phyloP scores from a whole-genome alignment of 2,329 filamentous ascomycete genomes.

The Monilinia polystroma region DNA sequence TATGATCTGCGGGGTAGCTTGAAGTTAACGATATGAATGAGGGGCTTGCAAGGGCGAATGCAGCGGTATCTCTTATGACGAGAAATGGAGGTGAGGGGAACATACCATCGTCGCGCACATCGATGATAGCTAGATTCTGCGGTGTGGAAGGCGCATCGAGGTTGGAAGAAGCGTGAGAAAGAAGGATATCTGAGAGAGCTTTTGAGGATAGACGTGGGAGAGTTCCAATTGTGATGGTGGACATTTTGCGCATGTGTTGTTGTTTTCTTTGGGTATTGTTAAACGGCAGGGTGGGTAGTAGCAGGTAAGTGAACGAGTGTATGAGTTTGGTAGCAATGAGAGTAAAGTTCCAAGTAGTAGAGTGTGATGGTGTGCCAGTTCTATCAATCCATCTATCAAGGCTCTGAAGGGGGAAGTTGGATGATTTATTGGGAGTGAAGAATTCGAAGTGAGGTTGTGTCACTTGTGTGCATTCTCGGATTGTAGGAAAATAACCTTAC shows the following conservation, averaged over 20 bases:
- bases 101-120: constrained; percentile 81
- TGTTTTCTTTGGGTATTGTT: not conserved
- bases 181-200: constrained; percentile 37
- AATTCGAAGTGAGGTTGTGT: too few species aligned
- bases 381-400: too few species aligned
- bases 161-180: constrained; percentile 33
- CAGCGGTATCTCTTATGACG: not conserved
- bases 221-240: constrained; percentile 31
- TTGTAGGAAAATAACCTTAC: too few species aligned
- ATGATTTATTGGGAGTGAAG: too few species aligned
- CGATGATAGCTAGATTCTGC: constrained; percentile 66
- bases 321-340: too few species aligned
- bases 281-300: too few species aligned
- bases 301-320: too few species aligned
- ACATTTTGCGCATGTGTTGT: constrained; percentile 30
- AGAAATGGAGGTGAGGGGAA: not conserved
- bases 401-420: too few species aligned
- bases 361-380: too few species aligned
- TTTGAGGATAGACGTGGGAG: constrained; percentile 38
- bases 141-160: constrained; percentile 32
- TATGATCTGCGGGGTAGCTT: constrained; percentile 60
- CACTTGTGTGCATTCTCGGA: too few species aligned
- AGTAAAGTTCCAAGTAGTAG: too few species aligned
- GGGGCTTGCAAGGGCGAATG: not conserved
- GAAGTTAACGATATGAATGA: not conserved